A percentile compares a stretch with the other conserved stretches of the same genome.
These are phyloP conservation scores for Triticum timopheevii DNA, from an alignment of 176 grass and related monocot species.

Conservation along the genomic window DNA sequence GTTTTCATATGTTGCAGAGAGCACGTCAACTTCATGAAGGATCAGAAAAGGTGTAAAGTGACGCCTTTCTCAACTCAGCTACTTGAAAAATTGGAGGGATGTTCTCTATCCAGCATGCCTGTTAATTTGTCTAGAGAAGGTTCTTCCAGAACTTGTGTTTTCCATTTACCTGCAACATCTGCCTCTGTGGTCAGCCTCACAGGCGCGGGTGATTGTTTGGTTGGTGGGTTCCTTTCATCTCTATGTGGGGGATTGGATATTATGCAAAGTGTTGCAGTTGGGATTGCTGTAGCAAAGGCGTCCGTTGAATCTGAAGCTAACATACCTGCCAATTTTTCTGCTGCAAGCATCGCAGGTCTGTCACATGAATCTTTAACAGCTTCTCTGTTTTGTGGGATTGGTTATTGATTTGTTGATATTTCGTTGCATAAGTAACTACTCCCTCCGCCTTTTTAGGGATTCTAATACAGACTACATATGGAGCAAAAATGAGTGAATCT, in stretches of 20 bases:
- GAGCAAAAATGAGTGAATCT: too few relatives aligned
- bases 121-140: slow-evolving; percentile 32
- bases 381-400: not conserved
- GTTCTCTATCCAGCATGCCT: slow-evolving; percentile 21
- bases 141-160: slow-evolving; percentile 53
- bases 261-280: slow-evolving; percentile 66
- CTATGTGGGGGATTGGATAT: slow-evolving; percentile 75
- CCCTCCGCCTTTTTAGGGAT: too few relatives aligned
- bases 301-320: slow-evolving; percentile 84
- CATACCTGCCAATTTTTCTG: slow-evolving; percentile 58
- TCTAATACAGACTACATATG: too few relatives aligned
- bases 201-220: slow-evolving; percentile 88
- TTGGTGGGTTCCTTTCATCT: slow-evolving; percentile 74
- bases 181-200: slow-evolving; percentile 71
- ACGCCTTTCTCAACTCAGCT: slow-evolving; percentile 31
- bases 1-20: slow-evolving; percentile 78
- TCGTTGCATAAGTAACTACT: not conserved
- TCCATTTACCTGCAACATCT: slow-evolving; percentile 76
- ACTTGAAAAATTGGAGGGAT: slow-evolving; percentile 44
- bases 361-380: not conserved
- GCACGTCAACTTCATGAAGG: slow-evolving; percentile 35
- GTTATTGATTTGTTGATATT: not conserved
- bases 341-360: slow-evolving; percentile 58
- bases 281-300: slow-evolving; percentile 71
- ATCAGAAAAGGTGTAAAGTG: slow-evolving; percentile 36